Base-by-base conservation (phyloP, 1,139 yeast species). In the Saccharomyces hybrid region DNA sequence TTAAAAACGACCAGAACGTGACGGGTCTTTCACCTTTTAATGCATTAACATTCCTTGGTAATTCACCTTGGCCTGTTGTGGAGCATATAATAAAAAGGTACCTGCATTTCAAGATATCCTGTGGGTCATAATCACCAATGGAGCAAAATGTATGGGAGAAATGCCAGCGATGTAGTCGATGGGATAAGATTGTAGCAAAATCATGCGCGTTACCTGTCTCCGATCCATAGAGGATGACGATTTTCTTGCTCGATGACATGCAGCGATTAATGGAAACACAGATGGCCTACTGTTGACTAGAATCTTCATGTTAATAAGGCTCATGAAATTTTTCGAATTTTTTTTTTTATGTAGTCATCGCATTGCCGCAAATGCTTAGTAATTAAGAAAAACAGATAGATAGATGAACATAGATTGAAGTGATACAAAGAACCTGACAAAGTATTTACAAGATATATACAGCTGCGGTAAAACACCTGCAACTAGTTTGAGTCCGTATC, bases 131-230 rank as follows among this genome's bases (percentile, higher is more conserved):
- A 47, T 81, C 85, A 61, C 90, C 95, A 63, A 89, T 70, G 0
- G 86, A 68, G 19, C 77, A 72, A 11, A 84, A 70, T 0, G 70
- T 72, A 7, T 86, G 81, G 2, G 75, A 71, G 58, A 84, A 76
- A 60, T 80, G 80, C 46, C 77, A 71, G 59, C 88, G 78, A 52
- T 81, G 80, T 51, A 88, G 77, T 47, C 77, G 75, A 51, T 79
- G 75, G 34, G 82, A 78, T 34, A 91, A 71, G 48, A 82, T 78
- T 54, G 79, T 78, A 0, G 98, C 97, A 64, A 82, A 85, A 63
- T 93, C 98, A 63, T 87, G 89, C 0, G 97, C 81, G 62, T 88
- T 90, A 0, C 98, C 99, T 0, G 97, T 88, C 67, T 91, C 98
- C 1, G 97, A 86, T 0, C 97, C 98, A 68, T 87, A 91, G 1